Evolutionary conservation across 2,329 filamentous ascomycete species (phyloP).

Genomic region (Trichophyton schoenleinii): DNA sequence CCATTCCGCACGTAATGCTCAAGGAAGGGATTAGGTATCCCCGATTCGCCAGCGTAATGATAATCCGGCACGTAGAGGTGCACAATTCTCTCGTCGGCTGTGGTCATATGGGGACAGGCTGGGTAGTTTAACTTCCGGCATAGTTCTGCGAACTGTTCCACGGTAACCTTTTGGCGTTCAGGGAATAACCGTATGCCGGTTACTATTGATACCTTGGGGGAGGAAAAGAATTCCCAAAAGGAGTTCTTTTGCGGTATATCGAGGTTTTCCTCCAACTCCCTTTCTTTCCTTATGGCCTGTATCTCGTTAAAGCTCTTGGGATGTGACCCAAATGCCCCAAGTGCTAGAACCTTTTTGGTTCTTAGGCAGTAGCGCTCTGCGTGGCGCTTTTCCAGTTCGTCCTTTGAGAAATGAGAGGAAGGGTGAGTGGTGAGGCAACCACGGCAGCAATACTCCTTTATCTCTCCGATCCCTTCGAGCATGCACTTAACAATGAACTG

Average conservation of each 20-base stretch:
- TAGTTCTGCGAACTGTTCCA: not conserved
- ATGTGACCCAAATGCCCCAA: not conserved
- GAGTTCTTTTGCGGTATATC: not conserved
- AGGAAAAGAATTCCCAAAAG: not conserved
- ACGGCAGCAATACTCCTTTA: slow-evolving; percentile 4
- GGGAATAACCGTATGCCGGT: not conserved
- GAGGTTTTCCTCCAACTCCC: not conserved
- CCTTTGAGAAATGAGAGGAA: not conserved
- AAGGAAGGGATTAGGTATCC: no score
- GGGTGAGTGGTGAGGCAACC: not conserved
- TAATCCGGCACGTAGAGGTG: not conserved
- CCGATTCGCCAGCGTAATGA: no score
- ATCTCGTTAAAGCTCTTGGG: not conserved
- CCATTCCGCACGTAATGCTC: not conserved
- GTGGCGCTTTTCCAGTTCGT: not conserved
- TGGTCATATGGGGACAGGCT: not conserved
- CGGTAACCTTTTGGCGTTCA: not conserved
- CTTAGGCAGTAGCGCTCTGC: not conserved
- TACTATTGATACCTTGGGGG: not conserved
- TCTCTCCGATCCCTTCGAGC: slow-evolving; percentile 2
- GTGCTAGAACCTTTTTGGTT: not conserved
- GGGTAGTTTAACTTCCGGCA: not conserved
- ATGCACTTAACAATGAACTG: slow-evolving; percentile 1
- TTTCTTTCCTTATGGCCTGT: not conserved
- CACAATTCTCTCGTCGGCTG: not conserved